Evolutionary conservation across 2,329 filamentous ascomycete genomes (phyloP), one percentile per base, ranked within the genome.

Genomic region (Fusarium sublunatum): DNA sequence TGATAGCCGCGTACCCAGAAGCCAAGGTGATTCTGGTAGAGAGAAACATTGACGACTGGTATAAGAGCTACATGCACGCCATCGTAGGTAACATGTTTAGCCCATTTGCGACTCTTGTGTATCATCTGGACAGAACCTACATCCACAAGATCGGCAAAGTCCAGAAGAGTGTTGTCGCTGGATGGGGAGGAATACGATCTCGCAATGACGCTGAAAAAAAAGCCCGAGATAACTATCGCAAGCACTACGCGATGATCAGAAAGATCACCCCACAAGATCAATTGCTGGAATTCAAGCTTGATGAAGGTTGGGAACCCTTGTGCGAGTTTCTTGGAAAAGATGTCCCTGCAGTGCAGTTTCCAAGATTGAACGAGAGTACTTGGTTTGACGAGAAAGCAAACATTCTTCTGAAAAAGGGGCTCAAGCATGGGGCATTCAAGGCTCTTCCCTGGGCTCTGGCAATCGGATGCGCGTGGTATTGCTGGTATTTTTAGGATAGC

Each of bases 281-380:
- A 13, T 22, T 70, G 50, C 32, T 77, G 22, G 71, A 77, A 49
- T 74, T 70, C 53, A 69, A 70, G 3, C 70, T 77, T 9, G 69
- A 73, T 22, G 73, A 77, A 25, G 75, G 75, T 35, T 78, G 74
- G 76, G 75, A 65, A 15, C 75, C 75, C 6, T 65, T 78, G 19
- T 78, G 76, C 60, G 44, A 69, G 35, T 78, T 78, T 51, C 64
- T 78, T 0, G 74, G 73, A 35, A 74, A 75, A 38, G 56, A 70
- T 0, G 65, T 77, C 0, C 77, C 76, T 3, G 56, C 64, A 7
- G 53, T 28, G 25, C 40, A 56, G 3, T 71, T 72, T 36, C 70
- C 69, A 1, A 58, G 66, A 22, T 47, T 65, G 7, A 78, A 79
- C 57, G 72, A 78, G 24, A 51, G 45, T 41, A 40, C 39, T 15